Base-by-base conservation (phyloP, 2,329 filamentous ascomycete genomes). In the Dothideomycetidae sp. region DNA sequence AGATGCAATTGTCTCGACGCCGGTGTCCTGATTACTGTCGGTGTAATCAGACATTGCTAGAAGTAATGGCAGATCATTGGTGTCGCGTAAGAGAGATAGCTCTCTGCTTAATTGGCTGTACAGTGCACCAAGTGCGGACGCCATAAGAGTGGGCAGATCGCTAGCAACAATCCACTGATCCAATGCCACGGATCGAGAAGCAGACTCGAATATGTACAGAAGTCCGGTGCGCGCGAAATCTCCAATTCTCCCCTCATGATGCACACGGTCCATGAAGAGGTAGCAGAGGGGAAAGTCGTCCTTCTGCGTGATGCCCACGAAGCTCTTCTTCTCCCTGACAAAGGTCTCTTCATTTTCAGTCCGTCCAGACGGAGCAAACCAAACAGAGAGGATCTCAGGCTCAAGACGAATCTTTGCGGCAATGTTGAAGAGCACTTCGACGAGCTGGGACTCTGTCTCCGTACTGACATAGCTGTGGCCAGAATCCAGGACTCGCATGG, bases 101-200 rank as follows among this genome's bases (percentile, higher is more conserved):
- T 93, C 85, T 44, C 81, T 75, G 55, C 73, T 77, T 42, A 80
- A 59, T 49, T 79, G 74, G 50, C 75, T 80, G 55, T 80, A 80
- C 52, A 67, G 72, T 7, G 75, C 90, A 11, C 90, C 90, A 1
- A 98, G 63, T 0, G 90, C 90, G 0, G 85, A 96, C 3, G 90
- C 90, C 90, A 98, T 96, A 46, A 96, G 66, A 0, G 90, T 96
- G 10, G 90, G 90, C 36, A 98, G 66, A 55, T 98, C 90, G 56
- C 88, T 94, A 54, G 93, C 86, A 32, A 96, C 84, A 46, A 98
- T 82, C 90, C 90, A 98, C 51, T 84, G 81, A 61, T 98, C 90
- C 42, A 98, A 59, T 1, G 76, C 71, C 13, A 76, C 72, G 1
- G 85, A 93, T 47, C 75, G 79, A 0, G 84, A 88, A 0, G 88